These are phyloP conservation scores for Farysia itapuensis DNA, from an alignment of 1,284 basidiomycete species.

Conservation along the genomic window DNA sequence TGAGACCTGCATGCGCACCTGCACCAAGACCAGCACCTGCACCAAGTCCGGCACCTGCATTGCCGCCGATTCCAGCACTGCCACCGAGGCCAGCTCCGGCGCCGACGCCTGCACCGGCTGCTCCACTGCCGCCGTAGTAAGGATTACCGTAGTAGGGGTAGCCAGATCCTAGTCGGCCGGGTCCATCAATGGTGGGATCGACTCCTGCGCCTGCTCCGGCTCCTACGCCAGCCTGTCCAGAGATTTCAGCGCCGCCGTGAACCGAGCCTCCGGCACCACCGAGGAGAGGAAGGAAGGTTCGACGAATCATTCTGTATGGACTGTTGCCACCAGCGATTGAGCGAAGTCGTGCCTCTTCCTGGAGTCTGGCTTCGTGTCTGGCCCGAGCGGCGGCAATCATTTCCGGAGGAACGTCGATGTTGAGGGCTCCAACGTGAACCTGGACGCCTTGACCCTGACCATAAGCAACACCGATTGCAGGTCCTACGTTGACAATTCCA, in stretches of 20 bases:
- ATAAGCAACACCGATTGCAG: too few species aligned
- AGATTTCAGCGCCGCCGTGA: neutral
- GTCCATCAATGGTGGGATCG: neutral
- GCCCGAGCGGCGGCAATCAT: too few species aligned
- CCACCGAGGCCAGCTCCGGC: neutral
- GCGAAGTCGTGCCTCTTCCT: too few species aligned
- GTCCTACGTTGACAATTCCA: too few species aligned
- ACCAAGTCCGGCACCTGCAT: neutral
- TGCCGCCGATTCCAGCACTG: slow-evolving; percentile 3
- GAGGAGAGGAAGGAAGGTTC: too few species aligned
- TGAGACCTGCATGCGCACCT: neutral
- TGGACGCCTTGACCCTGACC: too few species aligned
- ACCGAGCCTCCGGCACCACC: neutral
- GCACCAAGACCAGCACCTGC: slow-evolving; percentile 1
- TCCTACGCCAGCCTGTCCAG: neutral
- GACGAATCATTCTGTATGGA: too few species aligned
- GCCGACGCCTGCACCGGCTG: neutral
- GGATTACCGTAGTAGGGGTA: too few species aligned
- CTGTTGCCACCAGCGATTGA: neutral
- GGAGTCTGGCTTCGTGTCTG: too few species aligned
- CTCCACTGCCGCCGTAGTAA: neutral
- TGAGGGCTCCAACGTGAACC: too few species aligned
- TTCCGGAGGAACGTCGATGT: too few species aligned
- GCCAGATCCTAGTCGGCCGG: too few species aligned
- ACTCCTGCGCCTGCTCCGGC: slow-evolving; percentile 2